phyloP scores from a whole-genome alignment of 768 basidiomycete genomes.

The Naganishia vaughanmartiniae region DNA sequence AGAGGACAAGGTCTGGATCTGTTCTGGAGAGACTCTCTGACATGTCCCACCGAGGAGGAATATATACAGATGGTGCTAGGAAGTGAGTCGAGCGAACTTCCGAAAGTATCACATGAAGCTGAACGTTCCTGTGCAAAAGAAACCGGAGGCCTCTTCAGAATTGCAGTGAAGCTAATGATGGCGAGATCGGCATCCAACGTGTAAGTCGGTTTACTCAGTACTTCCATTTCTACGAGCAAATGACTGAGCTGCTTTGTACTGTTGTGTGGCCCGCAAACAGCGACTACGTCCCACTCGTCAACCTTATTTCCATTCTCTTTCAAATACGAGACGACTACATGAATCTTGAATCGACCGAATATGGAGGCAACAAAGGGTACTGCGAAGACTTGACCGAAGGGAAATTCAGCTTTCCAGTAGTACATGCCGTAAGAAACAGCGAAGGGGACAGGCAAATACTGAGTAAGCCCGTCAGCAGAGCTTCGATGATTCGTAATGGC shows the following conservation, averaged over 20 bases:
- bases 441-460: slow-evolving; percentile 71
- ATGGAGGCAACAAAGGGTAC: slow-evolving; percentile 68
- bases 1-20: slow-evolving; percentile 93
- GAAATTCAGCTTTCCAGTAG: slow-evolving; percentile 94
- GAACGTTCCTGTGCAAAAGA: slow-evolving; percentile 57
- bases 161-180: slow-evolving; percentile 96
- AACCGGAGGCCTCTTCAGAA: slow-evolving; percentile 86
- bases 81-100: slow-evolving; percentile 59
- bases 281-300: slow-evolving; percentile 87
- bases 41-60: slow-evolving; percentile 89
- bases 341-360: slow-evolving; percentile 86
- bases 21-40: slow-evolving; percentile 86
- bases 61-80: slow-evolving; percentile 95
- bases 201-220: slow-evolving; percentile 39
- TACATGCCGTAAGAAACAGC: slow-evolving; percentile 75
- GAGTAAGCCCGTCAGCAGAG: slow-evolving; percentile 58
- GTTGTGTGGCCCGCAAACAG: slow-evolving; percentile 53
- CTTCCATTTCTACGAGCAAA: not conserved
- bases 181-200: slow-evolving; percentile 56
- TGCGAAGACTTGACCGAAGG: slow-evolving; percentile 94
- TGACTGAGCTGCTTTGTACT: not conserved
- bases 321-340: slow-evolving; percentile 97
- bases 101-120: not conserved
- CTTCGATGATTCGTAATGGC: not conserved
- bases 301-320: slow-evolving; percentile 89